A percentile compares a stretch with the other conserved stretches of the same genome.
These are phyloP conservation scores for Actinidia chinensis DNA, from an alignment of 179 eudicot species.

Conservation along the genomic window DNA sequence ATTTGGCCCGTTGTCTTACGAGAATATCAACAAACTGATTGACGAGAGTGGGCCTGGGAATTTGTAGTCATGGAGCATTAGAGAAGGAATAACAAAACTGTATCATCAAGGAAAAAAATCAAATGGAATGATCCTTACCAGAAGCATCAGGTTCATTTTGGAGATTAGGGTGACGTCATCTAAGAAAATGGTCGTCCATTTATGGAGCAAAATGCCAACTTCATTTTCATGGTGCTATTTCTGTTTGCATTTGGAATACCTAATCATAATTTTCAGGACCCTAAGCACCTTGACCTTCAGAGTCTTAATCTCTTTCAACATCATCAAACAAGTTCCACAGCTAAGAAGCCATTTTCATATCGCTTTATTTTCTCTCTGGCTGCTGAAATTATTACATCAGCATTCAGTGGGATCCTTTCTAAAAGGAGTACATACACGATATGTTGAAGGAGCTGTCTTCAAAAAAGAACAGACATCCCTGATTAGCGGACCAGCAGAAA, in stretches of 20 bases:
- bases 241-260: constrained; percentile 51
- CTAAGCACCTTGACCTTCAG: constrained; percentile 84
- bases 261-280: constrained; percentile 83
- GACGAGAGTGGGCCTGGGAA: constrained; percentile 29
- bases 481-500: constrained; percentile 96
- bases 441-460: constrained; percentile 97
- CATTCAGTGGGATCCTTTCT: constrained; percentile 91
- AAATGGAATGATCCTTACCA: constrained; percentile 31
- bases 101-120: neutral
- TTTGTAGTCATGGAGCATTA: constrained; percentile 8
- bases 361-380: constrained; percentile 81
- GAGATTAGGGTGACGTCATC: constrained; percentile 24
- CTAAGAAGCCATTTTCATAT: constrained; percentile 62
- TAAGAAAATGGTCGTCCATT: constrained; percentile 35
- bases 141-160: constrained; percentile 35
- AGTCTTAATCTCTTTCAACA: constrained; percentile 77
- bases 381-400: constrained; percentile 63
- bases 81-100: constrained; percentile 8
- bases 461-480: constrained; percentile 88
- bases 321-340: constrained; percentile 69
- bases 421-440: constrained; percentile 72
- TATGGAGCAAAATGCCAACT: constrained; percentile 35
- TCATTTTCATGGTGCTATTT: constrained; percentile 30
- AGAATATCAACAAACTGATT: constrained; percentile 31
- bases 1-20: constrained; percentile 28